A percentile compares a stretch with the other conserved stretches of the same genome.
These are phyloP conservation scores for Nissolia schottii DNA, from an alignment of 306 rosid genomes.

Conservation along the genomic window DNA sequence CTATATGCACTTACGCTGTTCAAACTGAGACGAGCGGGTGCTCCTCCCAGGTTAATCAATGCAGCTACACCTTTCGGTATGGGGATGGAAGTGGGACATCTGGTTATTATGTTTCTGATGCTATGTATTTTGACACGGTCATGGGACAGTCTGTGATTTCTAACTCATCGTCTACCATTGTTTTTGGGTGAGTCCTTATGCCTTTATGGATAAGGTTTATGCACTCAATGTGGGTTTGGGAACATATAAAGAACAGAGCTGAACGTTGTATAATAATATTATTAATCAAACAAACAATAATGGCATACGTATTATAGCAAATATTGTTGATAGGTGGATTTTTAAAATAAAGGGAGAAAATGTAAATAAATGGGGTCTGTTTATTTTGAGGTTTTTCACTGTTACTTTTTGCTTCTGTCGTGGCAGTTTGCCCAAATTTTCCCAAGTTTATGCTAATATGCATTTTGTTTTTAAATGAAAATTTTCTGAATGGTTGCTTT, in stretches of 20 bases:
- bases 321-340: background rate
- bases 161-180: constrained; percentile 62
- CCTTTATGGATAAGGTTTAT: constrained; percentile 3
- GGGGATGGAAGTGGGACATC: constrained; percentile 97
- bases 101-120: constrained; percentile 78
- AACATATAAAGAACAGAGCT: constrained; percentile 4
- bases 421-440: constrained; percentile 8
- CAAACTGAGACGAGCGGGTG: constrained; percentile 61
- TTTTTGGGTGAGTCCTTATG: constrained; percentile 76
- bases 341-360: background rate
- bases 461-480: constrained; percentile 24
- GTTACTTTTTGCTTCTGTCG: background rate
- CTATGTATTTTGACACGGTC: constrained; percentile 70
- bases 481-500: constrained; percentile 20
- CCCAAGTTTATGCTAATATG: background rate
- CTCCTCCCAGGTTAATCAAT: constrained; percentile 64
- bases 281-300: background rate
- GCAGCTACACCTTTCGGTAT: constrained; percentile 75
- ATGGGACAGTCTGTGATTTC: constrained; percentile 56
- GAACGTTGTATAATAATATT: background rate
- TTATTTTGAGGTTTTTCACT: background rate
- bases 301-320: background rate
- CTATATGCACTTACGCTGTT: constrained; percentile 61
- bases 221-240: constrained; percentile 9
- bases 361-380: background rate